These are phyloP conservation scores for Tulasnella sp. DNA, from an alignment of 768 basidiomycete genomes.

Conservation along the genomic window DNA sequence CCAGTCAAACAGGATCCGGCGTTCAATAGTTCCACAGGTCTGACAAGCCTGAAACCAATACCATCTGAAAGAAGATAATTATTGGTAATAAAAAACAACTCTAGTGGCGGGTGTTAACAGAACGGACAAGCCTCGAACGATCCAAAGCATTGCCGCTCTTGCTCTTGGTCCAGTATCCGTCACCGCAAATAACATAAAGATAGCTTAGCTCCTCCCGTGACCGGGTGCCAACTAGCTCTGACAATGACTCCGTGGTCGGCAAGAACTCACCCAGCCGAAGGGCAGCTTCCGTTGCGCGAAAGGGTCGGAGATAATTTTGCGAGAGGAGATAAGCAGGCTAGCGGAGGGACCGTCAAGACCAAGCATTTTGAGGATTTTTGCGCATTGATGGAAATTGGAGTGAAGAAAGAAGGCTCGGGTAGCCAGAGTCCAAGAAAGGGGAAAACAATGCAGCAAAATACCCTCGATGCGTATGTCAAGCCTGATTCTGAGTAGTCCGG, in stretches of 20 bases:
- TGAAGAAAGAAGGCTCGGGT: constrained; percentile 11
- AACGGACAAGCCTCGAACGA: constrained; percentile 61
- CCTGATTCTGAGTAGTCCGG: neutral
- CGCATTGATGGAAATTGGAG: constrained; percentile 25
- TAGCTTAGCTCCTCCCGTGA: no score
- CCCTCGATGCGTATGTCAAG: constrained; percentile 7
- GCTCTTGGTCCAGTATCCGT: constrained; percentile 70
- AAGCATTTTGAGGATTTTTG: constrained; percentile 22
- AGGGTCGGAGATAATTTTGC: constrained; percentile 42
- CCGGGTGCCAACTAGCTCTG: constrained; percentile 4
- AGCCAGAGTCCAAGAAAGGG: neutral
- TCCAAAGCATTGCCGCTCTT: constrained; percentile 80
- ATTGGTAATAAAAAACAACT: neutral
- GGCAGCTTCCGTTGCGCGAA: constrained; percentile 28
- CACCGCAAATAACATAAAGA: constrained; percentile 36
- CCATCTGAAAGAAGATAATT: constrained; percentile 48
- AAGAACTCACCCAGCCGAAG: constrained; percentile 33
- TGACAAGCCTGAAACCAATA: constrained; percentile 50
- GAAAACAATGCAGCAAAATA: neutral
- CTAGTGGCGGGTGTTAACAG: neutral
- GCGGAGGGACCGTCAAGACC: constrained; percentile 43
- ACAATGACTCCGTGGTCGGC: constrained; percentile 61
- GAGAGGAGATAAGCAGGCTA: constrained; percentile 42
- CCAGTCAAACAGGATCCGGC: neutral
- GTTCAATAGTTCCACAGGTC: no score